Conservation (phyloP, 176 grass and related monocot genomes). For the Raddia distichophylla region DNA sequence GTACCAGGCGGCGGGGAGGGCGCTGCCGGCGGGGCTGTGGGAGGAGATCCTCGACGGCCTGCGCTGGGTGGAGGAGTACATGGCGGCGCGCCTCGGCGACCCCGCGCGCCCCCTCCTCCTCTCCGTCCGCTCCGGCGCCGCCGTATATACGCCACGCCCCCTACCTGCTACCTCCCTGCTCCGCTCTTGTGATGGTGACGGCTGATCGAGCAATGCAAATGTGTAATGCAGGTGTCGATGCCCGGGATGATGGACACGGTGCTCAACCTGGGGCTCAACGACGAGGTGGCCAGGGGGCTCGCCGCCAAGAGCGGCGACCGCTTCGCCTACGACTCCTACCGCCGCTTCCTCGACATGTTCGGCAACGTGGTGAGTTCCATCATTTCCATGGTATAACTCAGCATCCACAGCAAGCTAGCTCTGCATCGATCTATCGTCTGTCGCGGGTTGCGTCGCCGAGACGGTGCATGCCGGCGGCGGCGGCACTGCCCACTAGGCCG, state of each 20-base stretch:
- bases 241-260: slow-evolving; percentile 99
- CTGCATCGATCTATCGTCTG: not conserved
- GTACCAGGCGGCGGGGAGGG: slow-evolving; percentile 65
- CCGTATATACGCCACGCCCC: slow-evolving; percentile 33
- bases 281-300: slow-evolving; percentile 75
- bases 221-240: slow-evolving; percentile 70
- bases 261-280: slow-evolving; percentile 94
- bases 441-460: not conserved
- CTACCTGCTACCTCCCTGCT: too few species aligned
- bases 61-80: slow-evolving; percentile 72
- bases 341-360: slow-evolving; percentile 99
- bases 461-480: not conserved
- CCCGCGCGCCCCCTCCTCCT: slow-evolving; percentile 77
- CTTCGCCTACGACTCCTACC: slow-evolving; percentile 93
- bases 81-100: slow-evolving; percentile 76
- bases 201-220: too few species aligned
- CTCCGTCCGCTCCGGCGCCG: slow-evolving; percentile 96
- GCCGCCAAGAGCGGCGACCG: slow-evolving; percentile 88
- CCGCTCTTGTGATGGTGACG: too few species aligned
- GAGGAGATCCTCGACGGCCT: slow-evolving; percentile 86
- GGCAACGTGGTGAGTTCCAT: slow-evolving; percentile 75
- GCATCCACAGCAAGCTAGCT: too few species aligned
- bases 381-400: too few species aligned
- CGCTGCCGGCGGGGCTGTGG: slow-evolving; percentile 75
- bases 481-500: not conserved